Base-by-base conservation (phyloP, 768 basidiomycete genomes). In the Pisolithus sp. region DNA sequence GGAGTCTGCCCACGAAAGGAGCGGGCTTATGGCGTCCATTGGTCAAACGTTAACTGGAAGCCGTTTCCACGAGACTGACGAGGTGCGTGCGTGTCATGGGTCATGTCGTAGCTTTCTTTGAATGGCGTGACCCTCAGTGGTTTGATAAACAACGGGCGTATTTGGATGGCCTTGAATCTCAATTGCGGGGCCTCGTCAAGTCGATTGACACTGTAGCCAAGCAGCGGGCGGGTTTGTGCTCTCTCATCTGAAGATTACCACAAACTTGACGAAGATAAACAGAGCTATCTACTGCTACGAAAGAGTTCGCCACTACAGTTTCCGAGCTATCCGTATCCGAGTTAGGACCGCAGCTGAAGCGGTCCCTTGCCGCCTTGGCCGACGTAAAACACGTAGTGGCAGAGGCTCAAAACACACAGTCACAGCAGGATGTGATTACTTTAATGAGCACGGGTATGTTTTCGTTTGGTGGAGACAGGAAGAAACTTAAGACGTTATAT, bases 151-250 rank as follows among this genome's bases (percentile, higher is more conserved):
- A 93, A 65, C 90, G 86, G 53, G 68, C 73, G 0, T 92, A 90
- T 62, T 77, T 99, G 10, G 94, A 98, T 58, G 83, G 83, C 40
- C 78, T 98, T 20, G 96, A 99, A 66, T 81, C 85, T 0, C 93
- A 97, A 61, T 75, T 97, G 17, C 86, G 89, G 21, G 81, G 84
- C 3, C 76, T 97, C 2, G 87, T 91, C 46, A 93, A 89, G 69
- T 82, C 92, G 0, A 87, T 98, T 46, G 89, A 95, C 53, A 50
- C 76, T 0, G 89, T 92, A n/a, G 79, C 91, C 8, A 93, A 86
- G 59, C 83, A 92, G 39, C 85, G 93, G 18, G 65, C 79, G 51
- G 87, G 89, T 88, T 49, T 31, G 72, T 56, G 34, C 23, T 51
- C 40, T 40, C 49, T 20, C 49, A 46, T 23, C 47, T 21, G n/a